Percentiles rank a stretch among this genome's conserved stretches.
Evolutionary conservation across 2,329 filamentous ascomycete genomes (phyloP).

Genomic region (Ramularia collo-cygni): DNA sequence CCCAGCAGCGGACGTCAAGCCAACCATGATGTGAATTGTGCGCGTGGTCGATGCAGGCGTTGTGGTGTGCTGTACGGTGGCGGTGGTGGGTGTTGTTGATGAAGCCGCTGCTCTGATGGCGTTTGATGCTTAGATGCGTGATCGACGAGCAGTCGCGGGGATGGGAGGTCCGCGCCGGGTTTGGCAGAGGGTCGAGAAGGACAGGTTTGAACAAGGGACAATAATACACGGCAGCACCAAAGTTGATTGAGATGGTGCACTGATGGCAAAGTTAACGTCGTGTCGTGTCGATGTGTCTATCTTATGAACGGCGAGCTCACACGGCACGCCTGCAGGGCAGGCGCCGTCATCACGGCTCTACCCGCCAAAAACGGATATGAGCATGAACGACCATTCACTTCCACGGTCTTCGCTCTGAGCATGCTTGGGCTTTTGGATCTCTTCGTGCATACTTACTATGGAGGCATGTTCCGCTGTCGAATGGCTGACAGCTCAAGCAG

Average conservation of each 20-base stretch:
- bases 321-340: conserved; percentile 2
- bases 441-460: too few species aligned
- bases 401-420: too few species aligned
- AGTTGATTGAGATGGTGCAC: conserved; percentile 3
- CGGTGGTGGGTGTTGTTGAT: conserved; percentile 9
- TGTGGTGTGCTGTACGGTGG: conserved; percentile 4
- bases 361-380: not conserved
- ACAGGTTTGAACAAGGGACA: conserved; percentile 3
- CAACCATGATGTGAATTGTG: conserved; percentile 59
- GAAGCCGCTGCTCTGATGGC: not conserved
- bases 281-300: conserved; percentile 1
- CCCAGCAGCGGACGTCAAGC: conserved; percentile 87
- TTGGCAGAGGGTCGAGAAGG: conserved; percentile 5
- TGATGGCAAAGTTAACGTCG: too few species aligned
- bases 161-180: too few species aligned
- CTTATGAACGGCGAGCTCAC: conserved; percentile 1
- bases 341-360: not conserved
- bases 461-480: too few species aligned
- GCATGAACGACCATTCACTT: too few species aligned
- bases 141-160: too few species aligned
- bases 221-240: conserved; percentile 7
- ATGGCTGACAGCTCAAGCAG: too few species aligned
- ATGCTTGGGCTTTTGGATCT: too few species aligned
- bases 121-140: too few species aligned
- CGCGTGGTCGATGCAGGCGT: conserved; percentile 1